Base-by-base conservation (phyloP, 495 filamentous ascomycete species). In the Annulohypoxylon moriforme region DNA sequence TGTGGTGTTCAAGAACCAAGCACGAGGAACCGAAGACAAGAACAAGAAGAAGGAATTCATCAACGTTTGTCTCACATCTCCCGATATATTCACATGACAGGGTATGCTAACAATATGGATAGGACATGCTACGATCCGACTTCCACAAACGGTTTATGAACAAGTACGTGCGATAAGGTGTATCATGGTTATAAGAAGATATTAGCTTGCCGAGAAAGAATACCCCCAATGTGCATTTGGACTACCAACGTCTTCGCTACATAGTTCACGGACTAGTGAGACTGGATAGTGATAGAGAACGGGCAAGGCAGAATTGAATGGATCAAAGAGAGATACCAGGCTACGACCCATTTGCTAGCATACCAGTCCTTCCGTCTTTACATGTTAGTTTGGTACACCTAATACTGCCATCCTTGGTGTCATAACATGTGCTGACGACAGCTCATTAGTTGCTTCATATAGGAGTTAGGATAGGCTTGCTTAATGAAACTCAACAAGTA, bases 1-100 rank as follows among this genome's bases (percentile, higher is more conserved):
- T 82, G 96, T 99, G n/a, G 94, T 99, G 16, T 99, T 99, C 82
- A 97, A 97, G 84, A 99, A 99, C 80, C 96, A 98, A 80, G 96
- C 94, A 33, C 88, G 96, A 49, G 96, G 96, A 3, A 97, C 94
- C 9, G 96, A 97, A 75, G 94, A 97, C 61, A 93, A 91, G 81
- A 85, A 86, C 52, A 94, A 94, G 82, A 91, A 88, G 80, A 96
- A 94, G 81, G 94, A 97, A 81, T 99, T 98, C 85, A 93, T 99
- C 77, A 99, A 99, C 76, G 91, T 93, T 81, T 78, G 89, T 81
- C 11, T 24, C 20, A 34, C 20, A 11, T 31, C n/a, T 18, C 70
- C 22, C 61, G 34, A 16, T 49, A 14, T 25, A 25, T 49, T 49
- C 18, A 2, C 7, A n/a, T 8, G 24, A 2, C n/a, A n/a, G n/a